phyloP scores from a whole-genome alignment of 2,329 filamentous ascomycete genomes.

The Peltaster fructicola region DNA sequence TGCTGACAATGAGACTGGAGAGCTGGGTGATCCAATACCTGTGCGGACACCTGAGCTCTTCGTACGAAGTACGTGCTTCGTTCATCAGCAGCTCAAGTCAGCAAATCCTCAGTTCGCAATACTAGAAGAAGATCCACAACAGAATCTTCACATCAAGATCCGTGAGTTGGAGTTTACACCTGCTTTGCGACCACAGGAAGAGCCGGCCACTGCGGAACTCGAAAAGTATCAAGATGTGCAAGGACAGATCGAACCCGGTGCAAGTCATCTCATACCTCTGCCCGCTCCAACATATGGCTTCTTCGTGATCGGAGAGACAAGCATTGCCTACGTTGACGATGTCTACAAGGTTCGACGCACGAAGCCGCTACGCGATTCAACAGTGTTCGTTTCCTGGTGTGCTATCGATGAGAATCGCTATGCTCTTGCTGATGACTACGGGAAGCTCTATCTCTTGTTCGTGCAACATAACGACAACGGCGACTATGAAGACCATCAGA shows the following conservation, averaged over 20 bases:
- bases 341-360: constrained; percentile 49
- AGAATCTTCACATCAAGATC: constrained; percentile 37
- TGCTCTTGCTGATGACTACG: constrained; percentile 84
- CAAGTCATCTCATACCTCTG: constrained; percentile 44
- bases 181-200: constrained; percentile 24
- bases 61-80: constrained; percentile 47
- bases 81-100: constrained; percentile 34
- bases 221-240: constrained; percentile 32
- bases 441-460: constrained; percentile 67
- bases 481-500: constrained; percentile 53
- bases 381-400: constrained; percentile 84
- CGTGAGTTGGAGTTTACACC: constrained; percentile 36
- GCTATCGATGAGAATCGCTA: constrained; percentile 66
- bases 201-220: constrained; percentile 34
- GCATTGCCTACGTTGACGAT: constrained; percentile 71
- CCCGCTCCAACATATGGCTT: constrained; percentile 36
- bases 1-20: constrained; percentile 32
- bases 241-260: constrained; percentile 39
- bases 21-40: constrained; percentile 43
- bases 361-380: constrained; percentile 50
- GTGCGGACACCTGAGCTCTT: constrained; percentile 49
- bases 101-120: constrained; percentile 44
- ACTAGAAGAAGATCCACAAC: constrained; percentile 42
- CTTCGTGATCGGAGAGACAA: constrained; percentile 39
- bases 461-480: constrained; percentile 47